Percentiles rank a stretch among this genome's conserved stretches.
phyloP scores from a whole-genome alignment of 2,329 filamentous ascomycete genomes.

The Exophiala sideris region DNA sequence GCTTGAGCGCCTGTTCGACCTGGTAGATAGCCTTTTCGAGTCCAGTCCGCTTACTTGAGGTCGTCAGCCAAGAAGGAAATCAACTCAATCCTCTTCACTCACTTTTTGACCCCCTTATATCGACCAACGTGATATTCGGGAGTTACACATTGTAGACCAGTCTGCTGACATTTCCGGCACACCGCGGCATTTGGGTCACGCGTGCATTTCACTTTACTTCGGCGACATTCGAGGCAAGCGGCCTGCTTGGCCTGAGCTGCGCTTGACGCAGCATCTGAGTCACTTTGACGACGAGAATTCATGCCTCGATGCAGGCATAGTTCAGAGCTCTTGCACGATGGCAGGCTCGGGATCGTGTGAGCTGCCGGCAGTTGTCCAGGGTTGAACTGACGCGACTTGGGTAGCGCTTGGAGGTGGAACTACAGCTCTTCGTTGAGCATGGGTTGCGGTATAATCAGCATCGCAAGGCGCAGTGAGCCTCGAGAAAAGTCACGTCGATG shows the following conservation, averaged over 20 bases:
- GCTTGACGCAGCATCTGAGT: slow-evolving; percentile 13
- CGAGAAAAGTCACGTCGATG: too few species aligned
- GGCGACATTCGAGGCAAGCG: slow-evolving; percentile 59
- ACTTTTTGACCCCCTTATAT: slow-evolving; percentile 77
- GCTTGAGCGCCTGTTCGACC: slow-evolving; percentile 66
- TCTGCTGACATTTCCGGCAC: slow-evolving; percentile 61
- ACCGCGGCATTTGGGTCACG: slow-evolving; percentile 50
- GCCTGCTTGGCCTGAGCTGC: slow-evolving; percentile 23
- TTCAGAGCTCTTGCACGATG: background rate
- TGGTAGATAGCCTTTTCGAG: slow-evolving; percentile 71
- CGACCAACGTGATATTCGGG: slow-evolving; percentile 71
- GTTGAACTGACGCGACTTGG: too few species aligned
- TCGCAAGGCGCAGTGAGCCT: too few species aligned
- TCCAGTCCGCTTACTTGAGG: slow-evolving; percentile 65
- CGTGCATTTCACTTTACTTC: slow-evolving; percentile 67
- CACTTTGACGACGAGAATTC: slow-evolving; percentile 16
- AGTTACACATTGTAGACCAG: slow-evolving; percentile 61
- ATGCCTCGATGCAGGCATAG: slow-evolving; percentile 19
- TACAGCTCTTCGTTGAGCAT: too few species aligned
- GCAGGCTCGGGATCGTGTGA: too few species aligned
- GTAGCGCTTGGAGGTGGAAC: too few species aligned
- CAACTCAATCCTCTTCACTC: slow-evolving; percentile 29
- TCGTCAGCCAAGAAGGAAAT: slow-evolving; percentile 13
- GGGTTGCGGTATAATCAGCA: too few species aligned
- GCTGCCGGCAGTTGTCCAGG: too few species aligned